Evolutionary conservation across 2,329 filamentous ascomycete species (phyloP), one percentile per base, ranked within the genome.

Genomic region (Trichophyton rubrum): DNA sequence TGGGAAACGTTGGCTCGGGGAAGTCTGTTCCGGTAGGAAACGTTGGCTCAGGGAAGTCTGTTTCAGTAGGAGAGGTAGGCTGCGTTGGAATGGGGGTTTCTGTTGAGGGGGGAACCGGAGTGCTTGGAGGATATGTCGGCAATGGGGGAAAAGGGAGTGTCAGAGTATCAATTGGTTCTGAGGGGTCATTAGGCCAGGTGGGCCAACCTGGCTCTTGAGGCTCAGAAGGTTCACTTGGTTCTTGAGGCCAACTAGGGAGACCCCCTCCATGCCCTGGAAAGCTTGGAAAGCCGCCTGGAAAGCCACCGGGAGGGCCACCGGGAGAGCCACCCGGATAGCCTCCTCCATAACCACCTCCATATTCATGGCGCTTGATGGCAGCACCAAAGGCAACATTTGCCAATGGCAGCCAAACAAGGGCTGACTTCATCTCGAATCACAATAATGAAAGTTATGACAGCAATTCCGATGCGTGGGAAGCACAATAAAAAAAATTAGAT

Each of bases 321-420:
- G 49, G 49, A 4, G 11, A 24, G 45, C 45, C 24, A 11, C 49
- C 49, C 3, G 8, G 33, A 13, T 24, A 24, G 22, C 22, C 27
- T 2, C 20, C 38, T 49, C 59, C 43, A 7, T 15, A 17, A 17
- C 15, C 40, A 3, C 15, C 40, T 43, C n/a, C 40, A 43, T n/a
- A 43, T 15, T 43, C 40, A 43, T 15, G 4, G 40, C 35, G 61
- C 55, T 65, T 47, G 22, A 65, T 61, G 17, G 66, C 64, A 30
- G 58, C 64, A 53, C 65, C 68, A 33, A 66, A 33, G 47, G 65
- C 66, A 20, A 63, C 58, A 62, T 63, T 64, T 61, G 65, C 65
- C 57, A 68, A 67, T 40, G 55, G 55, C 63, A 71, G 62, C 17
- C 67, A 35, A 58, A 66, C 57, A 49, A 68, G 45, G 20, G 64